Conservation (phyloP, 1,284 basidiomycete species). For the Cutaneotrichosporon sp. region DNA sequence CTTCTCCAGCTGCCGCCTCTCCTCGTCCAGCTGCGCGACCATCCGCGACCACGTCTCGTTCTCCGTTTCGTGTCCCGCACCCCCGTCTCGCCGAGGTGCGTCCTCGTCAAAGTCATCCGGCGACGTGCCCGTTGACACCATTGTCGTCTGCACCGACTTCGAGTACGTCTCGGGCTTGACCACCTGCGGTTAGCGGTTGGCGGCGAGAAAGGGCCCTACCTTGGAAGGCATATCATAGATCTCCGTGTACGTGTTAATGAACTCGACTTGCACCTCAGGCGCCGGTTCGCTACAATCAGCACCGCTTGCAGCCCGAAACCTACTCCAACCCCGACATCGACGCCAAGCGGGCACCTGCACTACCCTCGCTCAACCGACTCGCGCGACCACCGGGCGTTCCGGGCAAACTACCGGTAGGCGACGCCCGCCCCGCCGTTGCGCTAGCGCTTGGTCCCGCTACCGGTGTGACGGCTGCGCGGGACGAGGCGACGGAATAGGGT, state of each 20-base stretch:
- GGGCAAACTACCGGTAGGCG: conserved; percentile 56
- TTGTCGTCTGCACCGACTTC: conserved; percentile 83
- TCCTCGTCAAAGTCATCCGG: conserved; percentile 37
- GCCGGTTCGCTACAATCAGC: neutral
- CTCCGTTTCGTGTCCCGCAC: conserved; percentile 55
- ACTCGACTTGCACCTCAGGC: conserved; percentile 52
- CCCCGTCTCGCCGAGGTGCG: conserved; percentile 49
- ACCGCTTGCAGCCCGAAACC: neutral
- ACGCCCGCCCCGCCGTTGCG: neutral
- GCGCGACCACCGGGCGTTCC: conserved; percentile 58
- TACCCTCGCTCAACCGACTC: conserved; percentile 40
- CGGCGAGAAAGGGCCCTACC: conserved; percentile 52
- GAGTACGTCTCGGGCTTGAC: conserved; percentile 61
- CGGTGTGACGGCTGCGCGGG: neutral
- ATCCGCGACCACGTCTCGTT: conserved; percentile 69
- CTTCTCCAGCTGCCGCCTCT: conserved; percentile 64
- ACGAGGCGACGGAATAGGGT: conserved; percentile 3
- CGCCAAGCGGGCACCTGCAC: conserved; percentile 31
- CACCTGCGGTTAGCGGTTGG: neutral
- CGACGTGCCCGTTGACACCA: conserved; percentile 28
- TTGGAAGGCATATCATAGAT: conserved; percentile 83
- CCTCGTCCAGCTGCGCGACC: conserved; percentile 52
- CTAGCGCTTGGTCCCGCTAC: neutral
- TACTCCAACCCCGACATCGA: neutral
- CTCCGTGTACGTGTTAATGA: conserved; percentile 80